Evolutionary conservation across 148 eudicot species (phyloP).

Genomic region (Nepenthes gracilis): DNA sequence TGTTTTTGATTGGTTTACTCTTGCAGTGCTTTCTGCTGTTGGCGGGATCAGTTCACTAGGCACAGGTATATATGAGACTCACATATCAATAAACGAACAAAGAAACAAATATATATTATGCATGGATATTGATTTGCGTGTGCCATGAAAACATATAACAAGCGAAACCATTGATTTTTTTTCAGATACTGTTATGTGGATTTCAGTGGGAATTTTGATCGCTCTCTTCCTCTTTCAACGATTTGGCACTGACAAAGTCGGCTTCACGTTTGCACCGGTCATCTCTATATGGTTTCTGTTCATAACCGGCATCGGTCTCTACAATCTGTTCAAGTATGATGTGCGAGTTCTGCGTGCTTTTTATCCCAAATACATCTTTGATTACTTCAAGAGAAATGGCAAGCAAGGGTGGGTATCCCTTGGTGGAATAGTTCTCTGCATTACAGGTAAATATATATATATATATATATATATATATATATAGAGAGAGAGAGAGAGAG

Average conservation of each 20-base stretch:
- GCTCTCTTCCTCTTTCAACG: slow-evolving; percentile 2
- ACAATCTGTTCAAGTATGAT: slow-evolving; percentile 3
- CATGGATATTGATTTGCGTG: neutral
- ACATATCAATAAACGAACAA: no score
- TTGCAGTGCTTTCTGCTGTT: slow-evolving; percentile 1
- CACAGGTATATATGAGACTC: neutral
- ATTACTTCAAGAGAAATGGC: slow-evolving; percentile 3
- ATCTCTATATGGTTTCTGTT: slow-evolving; percentile 6
- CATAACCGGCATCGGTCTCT: slow-evolving; percentile 3
- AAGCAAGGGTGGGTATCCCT: slow-evolving; percentile 2
- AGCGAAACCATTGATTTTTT: neutral
- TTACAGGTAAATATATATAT: neutral
- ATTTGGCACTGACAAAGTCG: slow-evolving; percentile 10
- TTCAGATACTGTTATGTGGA: slow-evolving; percentile 4
- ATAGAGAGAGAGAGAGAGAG: no score
- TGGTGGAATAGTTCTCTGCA: slow-evolving; percentile 5
- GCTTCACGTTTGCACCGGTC: slow-evolving; percentile 3
- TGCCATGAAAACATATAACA: neutral
- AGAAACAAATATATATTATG: no score
- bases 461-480: no score
- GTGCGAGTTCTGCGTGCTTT: slow-evolving; percentile 1
- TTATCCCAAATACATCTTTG: slow-evolving; percentile 4
- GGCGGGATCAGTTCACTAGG: neutral
- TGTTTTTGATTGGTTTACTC: neutral
- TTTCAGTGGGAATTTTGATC: slow-evolving; percentile 1